A percentile compares a stretch with the other conserved stretches of the same genome.
phyloP scores from a whole-genome alignment of 2,329 filamentous ascomycete genomes.

The Aureobasidium subglaciale region DNA sequence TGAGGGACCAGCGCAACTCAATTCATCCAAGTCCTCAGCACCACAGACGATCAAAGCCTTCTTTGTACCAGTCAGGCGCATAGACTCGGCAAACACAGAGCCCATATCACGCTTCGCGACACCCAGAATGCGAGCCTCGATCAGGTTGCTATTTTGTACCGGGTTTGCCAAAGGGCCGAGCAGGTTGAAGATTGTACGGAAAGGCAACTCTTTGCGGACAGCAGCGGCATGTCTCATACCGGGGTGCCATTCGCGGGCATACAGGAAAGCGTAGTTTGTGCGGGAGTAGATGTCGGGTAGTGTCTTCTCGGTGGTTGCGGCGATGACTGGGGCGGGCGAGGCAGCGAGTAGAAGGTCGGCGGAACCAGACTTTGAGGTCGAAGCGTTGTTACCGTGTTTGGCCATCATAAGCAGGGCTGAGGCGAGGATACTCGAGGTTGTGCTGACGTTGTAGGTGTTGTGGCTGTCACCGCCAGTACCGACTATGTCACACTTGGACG shows the following conservation, averaged over 20 bases:
- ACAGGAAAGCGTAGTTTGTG: conserved; percentile 91
- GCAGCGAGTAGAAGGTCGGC: conserved; percentile 76
- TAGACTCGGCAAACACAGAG: conserved; percentile 78
- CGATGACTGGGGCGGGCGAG: conserved; percentile 66
- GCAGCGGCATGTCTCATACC: conserved; percentile 86
- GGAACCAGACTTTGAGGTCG: conserved; percentile 90
- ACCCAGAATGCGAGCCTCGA: conserved; percentile 90
- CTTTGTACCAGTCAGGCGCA: conserved; percentile 65
- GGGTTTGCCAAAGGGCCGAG: conserved; percentile 90
- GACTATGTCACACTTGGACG: conserved; percentile 73
- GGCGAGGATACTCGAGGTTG: conserved; percentile 85
- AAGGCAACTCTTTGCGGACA: conserved; percentile 79
- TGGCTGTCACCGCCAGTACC: conserved; percentile 94
- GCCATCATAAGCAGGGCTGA: conserved; percentile 77
- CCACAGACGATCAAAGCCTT: conserved; percentile 92
- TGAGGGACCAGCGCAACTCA: conserved; percentile 82
- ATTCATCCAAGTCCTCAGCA: conserved; percentile 89
- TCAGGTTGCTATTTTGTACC: conserved; percentile 58
- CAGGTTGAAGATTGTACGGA: conserved; percentile 96
- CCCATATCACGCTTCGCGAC: conserved; percentile 84
- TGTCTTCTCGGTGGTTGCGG: conserved; percentile 64
- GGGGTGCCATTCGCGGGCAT: conserved; percentile 91
- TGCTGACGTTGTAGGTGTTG: conserved; percentile 98
- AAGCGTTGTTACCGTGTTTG: conserved; percentile 94
- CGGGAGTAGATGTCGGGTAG: conserved; percentile 65